These are phyloP conservation scores for Paramarasmius palmivorus DNA, from an alignment of 1,284 basidiomycete genomes.

Conservation along the genomic window DNA sequence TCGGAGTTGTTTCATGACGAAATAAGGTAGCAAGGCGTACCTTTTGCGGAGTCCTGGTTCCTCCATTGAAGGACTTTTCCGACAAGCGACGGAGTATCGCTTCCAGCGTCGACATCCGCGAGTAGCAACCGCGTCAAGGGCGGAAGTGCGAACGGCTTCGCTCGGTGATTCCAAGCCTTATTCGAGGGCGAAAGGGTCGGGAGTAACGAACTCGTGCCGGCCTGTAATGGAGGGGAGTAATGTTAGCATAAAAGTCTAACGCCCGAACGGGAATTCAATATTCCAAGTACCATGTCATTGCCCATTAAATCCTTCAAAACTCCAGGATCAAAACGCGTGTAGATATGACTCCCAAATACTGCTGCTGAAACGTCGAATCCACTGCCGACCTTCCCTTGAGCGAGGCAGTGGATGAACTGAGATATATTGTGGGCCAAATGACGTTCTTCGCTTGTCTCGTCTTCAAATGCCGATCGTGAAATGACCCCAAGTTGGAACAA, in stretches of 20 bases:
- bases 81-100: conserved; percentile 90
- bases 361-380: conserved; percentile 97
- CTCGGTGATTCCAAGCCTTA: conserved; percentile 64
- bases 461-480: conserved; percentile 45
- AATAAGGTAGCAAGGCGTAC: conserved; percentile 34
- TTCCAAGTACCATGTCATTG: conserved; percentile 44
- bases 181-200: conserved; percentile 62
- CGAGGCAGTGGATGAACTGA: conserved; percentile 94
- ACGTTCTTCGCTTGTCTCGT: conserved; percentile 45
- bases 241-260: conserved; percentile 8
- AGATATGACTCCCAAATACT: conserved; percentile 93
- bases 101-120: conserved; percentile 92
- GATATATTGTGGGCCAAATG: conserved; percentile 88
- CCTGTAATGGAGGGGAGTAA: conserved; percentile 19
- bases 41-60: conserved; percentile 56
- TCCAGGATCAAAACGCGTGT: conserved; percentile 84
- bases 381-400: conserved; percentile 97
- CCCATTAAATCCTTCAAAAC: conserved; percentile 73
- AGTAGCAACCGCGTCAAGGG: conserved; percentile 80
- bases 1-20: conserved; percentile 8
- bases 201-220: conserved; percentile 31
- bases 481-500: conserved; percentile 79
- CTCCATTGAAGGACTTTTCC: conserved; percentile 89
- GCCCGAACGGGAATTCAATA: conserved; percentile 3
- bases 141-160: conserved; percentile 77